Base-by-base conservation (phyloP, 306 rosid genomes). In the Quercus mongolica region DNA sequence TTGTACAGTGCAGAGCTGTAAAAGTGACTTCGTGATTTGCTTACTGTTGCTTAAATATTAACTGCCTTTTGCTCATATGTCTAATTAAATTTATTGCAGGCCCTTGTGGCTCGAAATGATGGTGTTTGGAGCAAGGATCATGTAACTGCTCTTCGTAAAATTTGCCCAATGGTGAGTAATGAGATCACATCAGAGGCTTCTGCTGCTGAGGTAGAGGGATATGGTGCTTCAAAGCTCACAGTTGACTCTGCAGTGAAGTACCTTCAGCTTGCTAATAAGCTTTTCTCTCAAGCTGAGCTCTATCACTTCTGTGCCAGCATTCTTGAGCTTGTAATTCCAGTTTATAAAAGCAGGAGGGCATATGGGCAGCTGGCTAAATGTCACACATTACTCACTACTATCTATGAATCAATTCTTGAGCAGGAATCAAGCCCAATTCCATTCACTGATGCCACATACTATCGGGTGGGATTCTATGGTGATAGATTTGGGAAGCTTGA, bases 61-160 rank as follows among this genome's bases (percentile, higher is more conserved):
- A 71, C 17, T 59, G 23, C 14, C n/a, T 76, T 35, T 20, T 33
- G 63, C 79, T 80, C 23, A 76, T 6, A 56, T 58, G 15, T 18
- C 69, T 84, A 26, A 70, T 74, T 80, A 35, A 75, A 73, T 77
- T 86, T 85, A 52, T 46, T 74, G 33, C 69, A 95, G 99, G 99
- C 99, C 82, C 97, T 95, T 82, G 99, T 92, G 33, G 96, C 98
- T 19, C 88, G 99, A 91, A 95, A 90, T 76, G 99, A 95, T 84
- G 99, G 99, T 41, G 98, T 95, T 81, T 95, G 99, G 99, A 91
- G 94, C 90, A 95, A 88, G 75, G 98, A 95, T 74, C 99, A 95
- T 79, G 94, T 92, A 76, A 89, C 94, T 73, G 83, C 99, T 80
- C 83, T 95, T 44, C 98, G 99, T 4, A 92, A 92, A 88, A 91